Conservation (phyloP, 768 basidiomycete species). For the Boletus eberwhitei region DNA sequence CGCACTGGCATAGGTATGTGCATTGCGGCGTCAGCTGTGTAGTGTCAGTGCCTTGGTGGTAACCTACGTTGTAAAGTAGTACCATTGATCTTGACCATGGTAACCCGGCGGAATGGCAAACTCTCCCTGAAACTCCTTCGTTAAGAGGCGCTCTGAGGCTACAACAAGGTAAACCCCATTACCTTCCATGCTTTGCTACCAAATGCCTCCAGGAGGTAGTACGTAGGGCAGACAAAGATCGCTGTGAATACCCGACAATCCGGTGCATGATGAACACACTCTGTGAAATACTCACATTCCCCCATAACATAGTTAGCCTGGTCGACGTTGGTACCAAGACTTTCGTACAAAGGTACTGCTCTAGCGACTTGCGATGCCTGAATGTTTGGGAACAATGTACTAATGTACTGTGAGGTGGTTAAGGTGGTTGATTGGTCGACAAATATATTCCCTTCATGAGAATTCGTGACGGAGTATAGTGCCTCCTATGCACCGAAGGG, state of each 20-base stretch:
- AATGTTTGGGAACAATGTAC: neutral
- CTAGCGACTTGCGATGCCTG: neutral
- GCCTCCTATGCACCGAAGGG: neutral
- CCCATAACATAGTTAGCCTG: conserved; percentile 1
- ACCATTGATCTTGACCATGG: neutral
- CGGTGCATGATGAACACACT: neutral
- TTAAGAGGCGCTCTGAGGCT: neutral
- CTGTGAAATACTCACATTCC: neutral
- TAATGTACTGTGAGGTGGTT: conserved; percentile 1
- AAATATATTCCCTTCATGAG: conserved; percentile 1
- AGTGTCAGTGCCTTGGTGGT: neutral
- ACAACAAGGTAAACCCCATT: neutral
- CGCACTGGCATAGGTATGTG: neutral
- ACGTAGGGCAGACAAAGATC: conserved; percentile 3
- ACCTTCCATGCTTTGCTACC: conserved; percentile 6
- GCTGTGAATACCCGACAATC: neutral
- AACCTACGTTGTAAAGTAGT: conserved; percentile 4
- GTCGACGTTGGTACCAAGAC: neutral
- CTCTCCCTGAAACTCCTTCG: neutral
- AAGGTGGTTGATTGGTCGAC: neutral
- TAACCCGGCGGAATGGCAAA: conserved; percentile 5
- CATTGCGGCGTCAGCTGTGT: neutral
- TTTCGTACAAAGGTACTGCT: neutral
- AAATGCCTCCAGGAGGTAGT: conserved; percentile 4
- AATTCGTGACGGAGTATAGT: conserved; percentile 3